Evolutionary conservation across 2,329 filamentous ascomycete species (phyloP).

Genomic region (Podosphaera fusca): DNA sequence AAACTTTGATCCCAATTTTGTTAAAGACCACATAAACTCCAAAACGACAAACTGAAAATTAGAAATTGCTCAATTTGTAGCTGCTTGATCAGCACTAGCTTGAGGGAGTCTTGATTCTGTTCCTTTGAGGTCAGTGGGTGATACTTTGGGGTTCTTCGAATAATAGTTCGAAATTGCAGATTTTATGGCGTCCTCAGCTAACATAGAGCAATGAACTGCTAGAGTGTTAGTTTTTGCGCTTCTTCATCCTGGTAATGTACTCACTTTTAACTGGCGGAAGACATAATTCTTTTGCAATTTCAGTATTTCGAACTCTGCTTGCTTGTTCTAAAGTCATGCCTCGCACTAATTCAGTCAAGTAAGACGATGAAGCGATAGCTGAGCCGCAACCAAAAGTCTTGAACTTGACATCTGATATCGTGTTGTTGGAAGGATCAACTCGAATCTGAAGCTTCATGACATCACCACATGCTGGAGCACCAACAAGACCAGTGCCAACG

Average conservation of each 20-base stretch:
- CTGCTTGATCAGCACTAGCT: too few species aligned
- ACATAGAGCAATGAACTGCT: slow-evolving; percentile 71
- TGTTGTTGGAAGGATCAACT: slow-evolving; percentile 70
- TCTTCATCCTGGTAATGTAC: slow-evolving; percentile 16
- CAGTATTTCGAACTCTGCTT: slow-evolving; percentile 78
- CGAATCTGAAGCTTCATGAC: slow-evolving; percentile 90
- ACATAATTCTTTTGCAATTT: slow-evolving; percentile 92
- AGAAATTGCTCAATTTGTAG: too few species aligned
- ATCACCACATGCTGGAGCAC: slow-evolving; percentile 75
- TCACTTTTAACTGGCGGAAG: slow-evolving; percentile 68
- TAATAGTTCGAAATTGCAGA: slow-evolving; percentile 80
- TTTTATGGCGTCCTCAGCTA: slow-evolving; percentile 83
- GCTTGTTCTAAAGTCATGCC: slow-evolving; percentile 96
- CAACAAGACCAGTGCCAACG: slow-evolving; percentile 77
- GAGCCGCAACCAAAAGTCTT: slow-evolving; percentile 93
- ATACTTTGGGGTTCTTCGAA: slow-evolving; percentile 64
- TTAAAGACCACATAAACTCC: too few species aligned
- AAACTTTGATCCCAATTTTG: too few species aligned
- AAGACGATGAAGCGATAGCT: slow-evolving; percentile 84
- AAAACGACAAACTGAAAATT: too few species aligned
- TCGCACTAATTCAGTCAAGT: slow-evolving; percentile 80
- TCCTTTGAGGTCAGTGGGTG: slow-evolving; percentile 52
- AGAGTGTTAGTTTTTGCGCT: slow-evolving; percentile 12
- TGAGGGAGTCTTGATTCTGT: slow-evolving; percentile 46
- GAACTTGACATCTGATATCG: slow-evolving; percentile 87